Evolutionary conservation across 805 yeast genomes (phyloP), one percentile per base, ranked within the genome.

Genomic region (Kodamaea hsintzibuensis): DNA sequence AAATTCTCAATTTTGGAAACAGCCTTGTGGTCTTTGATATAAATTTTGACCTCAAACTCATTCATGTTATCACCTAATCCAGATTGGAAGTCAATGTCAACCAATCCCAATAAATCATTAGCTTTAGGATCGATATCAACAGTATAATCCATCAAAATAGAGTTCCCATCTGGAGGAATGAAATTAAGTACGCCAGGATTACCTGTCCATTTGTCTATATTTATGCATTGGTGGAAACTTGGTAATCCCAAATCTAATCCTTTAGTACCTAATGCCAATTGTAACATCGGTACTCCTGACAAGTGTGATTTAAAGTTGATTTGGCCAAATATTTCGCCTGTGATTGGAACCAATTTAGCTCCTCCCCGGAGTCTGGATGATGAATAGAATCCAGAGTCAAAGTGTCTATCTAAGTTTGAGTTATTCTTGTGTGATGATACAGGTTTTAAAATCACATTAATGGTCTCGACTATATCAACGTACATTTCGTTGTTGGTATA

Each of bases 101-200:
- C 76, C n/a, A 82, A 62, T 0, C 89, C 89, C n/a, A 76, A 63
- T 64, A 75, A 53, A 17, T 56, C 52, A 68, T 58, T 14, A 48
- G 51, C 42, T 18, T 38, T 46, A 8, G 50, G 57, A 33, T 68
- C 68, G 37, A 86, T 62, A 58, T 88, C 88, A 30, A 88, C 67
- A 5, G 80, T 75, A 68, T 92, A 92, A 8, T 81, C 69, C 79
- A 86, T 80, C 18, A 92, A 65, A 2, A 78, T 74, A 42, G 83
- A 82, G 55, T 74, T 79, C 6, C 96, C 98, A 68, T 93, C 97
- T 0, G 98, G 96, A 4, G 98, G 99, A 16, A 88, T 78, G 62
- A 93, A 90, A 14, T 83, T 75, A 33, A 91, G 64, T 0, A 70
- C 58, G 0, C 83, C 84, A 0, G 80, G 79, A 4, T 62, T 62